phyloP scores from a whole-genome alignment of 164 flowering plant species.

The Vitis rupestris region DNA sequence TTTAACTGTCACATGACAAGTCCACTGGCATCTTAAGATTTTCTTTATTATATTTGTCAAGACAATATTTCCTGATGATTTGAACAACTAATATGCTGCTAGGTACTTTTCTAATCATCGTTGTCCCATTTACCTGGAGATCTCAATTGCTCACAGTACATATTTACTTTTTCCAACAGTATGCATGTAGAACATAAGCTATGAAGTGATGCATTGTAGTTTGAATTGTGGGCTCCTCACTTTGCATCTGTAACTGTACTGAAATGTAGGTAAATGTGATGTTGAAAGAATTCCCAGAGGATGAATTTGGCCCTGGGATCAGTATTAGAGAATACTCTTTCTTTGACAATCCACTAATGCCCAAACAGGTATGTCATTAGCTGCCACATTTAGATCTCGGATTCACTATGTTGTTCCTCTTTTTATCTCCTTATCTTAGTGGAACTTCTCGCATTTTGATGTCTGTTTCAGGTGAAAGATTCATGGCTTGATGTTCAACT shows the following conservation, averaged over 20 bases:
- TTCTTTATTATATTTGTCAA: no score
- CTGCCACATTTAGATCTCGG: not conserved
- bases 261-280: conserved; percentile 72
- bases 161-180: no score
- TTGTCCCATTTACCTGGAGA: no score
- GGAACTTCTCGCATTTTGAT: not conserved
- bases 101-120: no score
- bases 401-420: not conserved
- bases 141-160: no score
- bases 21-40: no score
- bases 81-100: no score
- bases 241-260: not conserved
- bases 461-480: conserved; percentile 69
- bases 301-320: conserved; percentile 77
- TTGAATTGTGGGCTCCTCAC: not conserved
- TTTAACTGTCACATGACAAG: no score
- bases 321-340: conserved; percentile 83
- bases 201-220: no score
- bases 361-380: conserved; percentile 47
- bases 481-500: conserved; percentile 95
- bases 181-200: no score
- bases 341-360: conserved; percentile 72
- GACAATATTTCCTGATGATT: no score
- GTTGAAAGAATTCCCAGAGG: conserved; percentile 58
- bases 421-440: not conserved